Base-by-base conservation (phyloP, 164 flowering plant genomes). In the Annona cherimola region DNA sequence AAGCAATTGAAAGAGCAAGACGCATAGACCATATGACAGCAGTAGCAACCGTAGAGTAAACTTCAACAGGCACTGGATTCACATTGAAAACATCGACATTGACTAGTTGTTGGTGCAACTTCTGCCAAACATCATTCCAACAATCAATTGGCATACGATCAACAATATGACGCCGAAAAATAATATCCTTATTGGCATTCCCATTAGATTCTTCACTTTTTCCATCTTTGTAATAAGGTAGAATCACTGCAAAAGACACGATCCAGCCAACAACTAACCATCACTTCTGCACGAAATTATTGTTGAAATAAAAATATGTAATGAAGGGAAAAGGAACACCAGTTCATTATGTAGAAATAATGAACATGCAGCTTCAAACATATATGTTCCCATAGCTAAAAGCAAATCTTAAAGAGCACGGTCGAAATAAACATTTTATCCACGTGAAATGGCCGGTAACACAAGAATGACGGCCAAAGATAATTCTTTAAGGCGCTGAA, bases 21-120 rank as follows among this genome's bases (percentile, higher is more conserved):
- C 97, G 88, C 97, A 94, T 92, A 42, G 91, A 84, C 99, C 99
- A 94, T 74, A 94, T 81, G 68, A 94, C 97, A 71, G 94, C 88
- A 74, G 89, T 89, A 60, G 95, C 95, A 73, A 90, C 77, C 18
- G 89, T 82, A n/a, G 99, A 85, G 79, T 94, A 94, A n/a, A 94
- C 83, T 82, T 94, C 95, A 20, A 88, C 90, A 76, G 85, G 88
- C 61, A 90, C 90, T 1, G 91, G 43, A 66, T 90, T 74, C 69
- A 85, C 88, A 80, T 92, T 85, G 69, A 81, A 12, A 68, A 94
- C 97, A 77, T 94, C 99, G 74, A 94, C 93, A 79, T 92, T 90
- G 67, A 92, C 91, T 45, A 94, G 74, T 77, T 94, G 99, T 54
- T 91, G 90, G 75, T 94, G 97, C 83, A 94, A 84, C 86, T 91